Evolutionary conservation across 371 early-diverging fungal genomes (phyloP).

Genomic region (Rhizomucor pusillus): DNA sequence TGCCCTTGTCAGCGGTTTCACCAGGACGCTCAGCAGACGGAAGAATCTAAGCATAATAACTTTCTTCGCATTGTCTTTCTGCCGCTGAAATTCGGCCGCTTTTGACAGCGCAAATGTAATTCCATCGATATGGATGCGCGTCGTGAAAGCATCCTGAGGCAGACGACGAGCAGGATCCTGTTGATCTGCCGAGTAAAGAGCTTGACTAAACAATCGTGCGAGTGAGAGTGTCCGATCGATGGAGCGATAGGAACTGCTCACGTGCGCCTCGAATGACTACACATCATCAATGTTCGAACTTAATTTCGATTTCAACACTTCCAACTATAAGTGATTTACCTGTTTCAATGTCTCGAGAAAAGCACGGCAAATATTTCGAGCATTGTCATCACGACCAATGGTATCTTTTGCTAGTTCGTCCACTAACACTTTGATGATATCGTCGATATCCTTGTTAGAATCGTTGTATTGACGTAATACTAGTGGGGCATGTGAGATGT

Average conservation of each 20-base stretch:
- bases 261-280: slow-evolving; percentile 34
- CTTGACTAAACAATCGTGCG: slow-evolving; percentile 24
- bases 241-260: slow-evolving; percentile 20
- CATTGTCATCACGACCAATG: slow-evolving; percentile 18
- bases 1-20: slow-evolving; percentile 29
- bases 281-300: neutral
- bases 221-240: slow-evolving; percentile 34
- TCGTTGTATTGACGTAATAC: slow-evolving; percentile 44
- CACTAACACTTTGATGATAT: slow-evolving; percentile 47
- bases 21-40: slow-evolving; percentile 31
- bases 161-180: slow-evolving; percentile 18
- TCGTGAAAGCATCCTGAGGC: slow-evolving; percentile 25
- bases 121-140: slow-evolving; percentile 40
- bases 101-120: slow-evolving; percentile 29
- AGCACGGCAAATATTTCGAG: slow-evolving; percentile 31
- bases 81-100: slow-evolving; percentile 25
- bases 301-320: neutral
- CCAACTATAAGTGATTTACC: slow-evolving; percentile 19
- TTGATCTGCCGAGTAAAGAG: slow-evolving; percentile 22
- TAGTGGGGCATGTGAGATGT: slow-evolving; percentile 27
- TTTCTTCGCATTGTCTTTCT: slow-evolving; percentile 20
- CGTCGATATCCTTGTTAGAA: slow-evolving; percentile 43
- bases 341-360: slow-evolving; percentile 41
- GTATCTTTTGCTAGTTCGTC: slow-evolving; percentile 34
- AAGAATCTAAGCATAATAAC: slow-evolving; percentile 39